These are phyloP conservation scores for Conoideocrella luteorostrata DNA, from an alignment of 2,329 filamentous ascomycete species.

Conservation along the genomic window DNA sequence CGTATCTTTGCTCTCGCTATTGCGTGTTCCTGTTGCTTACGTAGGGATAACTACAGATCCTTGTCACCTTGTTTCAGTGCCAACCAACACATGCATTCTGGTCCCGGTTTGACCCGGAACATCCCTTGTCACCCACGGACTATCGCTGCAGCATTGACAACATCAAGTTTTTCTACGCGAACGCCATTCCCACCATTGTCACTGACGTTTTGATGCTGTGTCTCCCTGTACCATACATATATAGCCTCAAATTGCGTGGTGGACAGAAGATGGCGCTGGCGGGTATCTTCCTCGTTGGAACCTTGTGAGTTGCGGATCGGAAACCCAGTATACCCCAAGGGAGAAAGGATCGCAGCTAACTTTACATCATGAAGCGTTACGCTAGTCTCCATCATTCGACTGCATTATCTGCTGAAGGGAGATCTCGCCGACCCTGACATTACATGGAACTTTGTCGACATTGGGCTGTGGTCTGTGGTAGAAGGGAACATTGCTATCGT, in stretches of 20 bases:
- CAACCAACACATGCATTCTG: slow-evolving; percentile 14
- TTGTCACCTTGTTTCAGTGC: slow-evolving; percentile 15
- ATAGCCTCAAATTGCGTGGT: slow-evolving; percentile 17
- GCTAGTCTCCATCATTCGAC: slow-evolving; percentile 12
- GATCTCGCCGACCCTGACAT: slow-evolving; percentile 16
- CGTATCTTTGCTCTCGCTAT: no score
- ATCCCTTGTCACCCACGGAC: slow-evolving; percentile 9
- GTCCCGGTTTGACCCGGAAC: slow-evolving; percentile 12
- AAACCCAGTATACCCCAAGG: not conserved
- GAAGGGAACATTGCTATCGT: slow-evolving; percentile 19
- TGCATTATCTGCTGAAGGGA: slow-evolving; percentile 9
- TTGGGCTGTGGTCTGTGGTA: slow-evolving; percentile 17
- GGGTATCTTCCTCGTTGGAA: slow-evolving; percentile 19
- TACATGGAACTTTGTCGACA: slow-evolving; percentile 19
- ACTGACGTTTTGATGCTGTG: slow-evolving; percentile 21
- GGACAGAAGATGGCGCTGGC: slow-evolving; percentile 18
- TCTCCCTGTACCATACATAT: slow-evolving; percentile 22
- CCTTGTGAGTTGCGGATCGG: slow-evolving; percentile 18
- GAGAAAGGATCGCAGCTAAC: not conserved
- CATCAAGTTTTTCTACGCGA: slow-evolving; percentile 20
- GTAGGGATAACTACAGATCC: slow-evolving; percentile 9
- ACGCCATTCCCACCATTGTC: slow-evolving; percentile 21
- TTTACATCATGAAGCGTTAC: slow-evolving; percentile 7
- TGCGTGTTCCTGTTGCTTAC: no score
- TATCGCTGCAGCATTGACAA: slow-evolving; percentile 14